Conservation (phyloP, 306 rosid species). For the Potentilla sterilis region DNA sequence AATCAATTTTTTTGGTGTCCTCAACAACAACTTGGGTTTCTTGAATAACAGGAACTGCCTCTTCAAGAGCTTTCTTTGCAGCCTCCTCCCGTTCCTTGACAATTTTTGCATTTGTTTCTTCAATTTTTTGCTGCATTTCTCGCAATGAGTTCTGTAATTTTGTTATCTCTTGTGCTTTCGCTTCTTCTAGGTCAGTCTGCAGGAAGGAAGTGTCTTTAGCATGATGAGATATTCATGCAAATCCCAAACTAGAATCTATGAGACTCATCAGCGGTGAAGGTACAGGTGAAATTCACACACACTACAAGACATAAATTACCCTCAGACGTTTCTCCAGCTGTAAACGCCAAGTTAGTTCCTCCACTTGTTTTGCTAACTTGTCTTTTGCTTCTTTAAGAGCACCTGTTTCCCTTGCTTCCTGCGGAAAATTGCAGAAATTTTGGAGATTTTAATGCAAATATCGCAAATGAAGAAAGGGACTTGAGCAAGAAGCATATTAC, state of each 20-base stretch:
- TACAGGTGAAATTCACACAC: not conserved
- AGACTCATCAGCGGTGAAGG: not conserved
- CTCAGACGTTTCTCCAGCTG: conserved; percentile 83
- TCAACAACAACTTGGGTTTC: conserved; percentile 76
- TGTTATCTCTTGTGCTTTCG: conserved; percentile 71
- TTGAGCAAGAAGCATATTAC: conserved; percentile 11
- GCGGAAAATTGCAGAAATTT: conserved; percentile 29
- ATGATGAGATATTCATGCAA: not conserved
- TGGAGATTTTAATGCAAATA: conserved; percentile 24
- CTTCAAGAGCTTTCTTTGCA: conserved; percentile 61
- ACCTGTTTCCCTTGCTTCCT: conserved; percentile 91
- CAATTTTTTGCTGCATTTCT: conserved; percentile 59
- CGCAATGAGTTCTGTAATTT: conserved; percentile 69
- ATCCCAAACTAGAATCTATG: not conserved
- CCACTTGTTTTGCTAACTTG: conserved; percentile 75
- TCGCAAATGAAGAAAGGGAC: conserved; percentile 8
- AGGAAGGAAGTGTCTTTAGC: conserved; percentile 30
- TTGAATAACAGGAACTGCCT: conserved; percentile 71
- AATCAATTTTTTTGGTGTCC: conserved; percentile 70
- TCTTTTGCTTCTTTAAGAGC: conserved; percentile 89
- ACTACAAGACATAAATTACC: conserved; percentile 43
- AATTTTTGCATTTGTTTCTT: conserved; percentile 63
- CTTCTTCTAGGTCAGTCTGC: conserved; percentile 86
- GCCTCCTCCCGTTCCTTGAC: conserved; percentile 67
- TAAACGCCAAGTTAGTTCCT: conserved; percentile 88